Conservation (phyloP, 495 filamentous ascomycete species). For the Thermochaetoides thermophila region DNA sequence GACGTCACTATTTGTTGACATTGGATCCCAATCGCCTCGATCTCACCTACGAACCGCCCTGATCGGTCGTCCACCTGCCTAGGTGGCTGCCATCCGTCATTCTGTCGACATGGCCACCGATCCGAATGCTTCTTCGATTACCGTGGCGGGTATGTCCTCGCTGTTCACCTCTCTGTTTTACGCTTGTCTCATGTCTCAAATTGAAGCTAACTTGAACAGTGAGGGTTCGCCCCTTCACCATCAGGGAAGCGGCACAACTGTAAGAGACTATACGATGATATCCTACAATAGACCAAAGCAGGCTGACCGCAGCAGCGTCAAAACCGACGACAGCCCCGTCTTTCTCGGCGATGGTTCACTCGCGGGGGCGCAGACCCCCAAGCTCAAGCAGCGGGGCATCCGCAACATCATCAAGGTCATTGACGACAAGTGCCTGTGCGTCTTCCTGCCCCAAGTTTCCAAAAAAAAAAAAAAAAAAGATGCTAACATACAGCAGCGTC, state of each 20-base stretch:
- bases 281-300: too few relatives aligned
- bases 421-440: slow-evolving; percentile 90
- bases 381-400: slow-evolving; percentile 74
- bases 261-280: slow-evolving; percentile 20
- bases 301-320: slow-evolving; percentile 41
- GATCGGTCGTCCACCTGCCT: too few relatives aligned
- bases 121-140: slow-evolving; percentile 38
- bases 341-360: slow-evolving; percentile 94
- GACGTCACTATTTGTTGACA: too few relatives aligned
- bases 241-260: slow-evolving; percentile 55
- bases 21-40: too few relatives aligned
- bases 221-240: slow-evolving; percentile 88
- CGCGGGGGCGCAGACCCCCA: slow-evolving; percentile 67
- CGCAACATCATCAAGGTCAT: slow-evolving; percentile 89
- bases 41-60: too few relatives aligned
- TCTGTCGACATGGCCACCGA: slow-evolving; percentile 18
- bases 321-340: slow-evolving; percentile 70
- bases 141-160: slow-evolving; percentile 47
- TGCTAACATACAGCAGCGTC: slow-evolving; percentile 41
- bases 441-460: too few relatives aligned
- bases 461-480: too few relatives aligned
- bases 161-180: background rate
- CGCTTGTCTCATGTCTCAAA: background rate
- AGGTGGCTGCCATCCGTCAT: too few relatives aligned
- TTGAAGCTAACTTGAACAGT: slow-evolving; percentile 35